phyloP scores from a whole-genome alignment of 495 filamentous ascomycete species.

The Xylaria palmicola region DNA sequence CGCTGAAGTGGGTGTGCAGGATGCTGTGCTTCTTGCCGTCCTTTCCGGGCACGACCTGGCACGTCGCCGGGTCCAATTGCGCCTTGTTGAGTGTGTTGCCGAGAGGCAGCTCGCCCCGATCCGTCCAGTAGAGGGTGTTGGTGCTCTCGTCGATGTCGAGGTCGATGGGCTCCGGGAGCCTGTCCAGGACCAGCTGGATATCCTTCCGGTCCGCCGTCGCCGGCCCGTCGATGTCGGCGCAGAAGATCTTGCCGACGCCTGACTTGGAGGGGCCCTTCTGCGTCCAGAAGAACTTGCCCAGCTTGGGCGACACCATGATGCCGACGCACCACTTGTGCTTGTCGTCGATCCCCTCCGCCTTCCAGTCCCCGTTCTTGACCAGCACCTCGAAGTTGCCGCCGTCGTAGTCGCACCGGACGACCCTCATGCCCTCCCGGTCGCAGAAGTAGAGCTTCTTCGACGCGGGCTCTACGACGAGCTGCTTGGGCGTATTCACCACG shows the following conservation, averaged over 20 bases:
- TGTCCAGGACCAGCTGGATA: constrained; percentile 41
- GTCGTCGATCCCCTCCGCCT: constrained; percentile 8
- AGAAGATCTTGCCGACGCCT: constrained; percentile 46
- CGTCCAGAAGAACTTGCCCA: constrained; percentile 53
- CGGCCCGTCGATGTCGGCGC: constrained; percentile 26
- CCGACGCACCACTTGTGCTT: constrained; percentile 53
- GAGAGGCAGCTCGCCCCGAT: constrained; percentile 50
- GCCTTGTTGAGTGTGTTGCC: constrained; percentile 48
- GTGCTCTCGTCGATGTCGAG: constrained; percentile 45
- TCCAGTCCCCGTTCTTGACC: constrained; percentile 32
- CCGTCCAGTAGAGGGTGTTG: constrained; percentile 53
- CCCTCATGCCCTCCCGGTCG: constrained; percentile 54
- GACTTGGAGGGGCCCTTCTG: constrained; percentile 55
- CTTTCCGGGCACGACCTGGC: too few relatives aligned
- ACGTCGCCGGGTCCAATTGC: neutral
- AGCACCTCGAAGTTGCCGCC: constrained; percentile 45
- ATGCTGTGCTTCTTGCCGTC: too few relatives aligned
- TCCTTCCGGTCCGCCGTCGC: constrained; percentile 29
- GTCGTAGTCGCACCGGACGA: constrained; percentile 48
- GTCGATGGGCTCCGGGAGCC: constrained; percentile 56
- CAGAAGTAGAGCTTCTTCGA: constrained; percentile 46
- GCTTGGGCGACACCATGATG: constrained; percentile 40
- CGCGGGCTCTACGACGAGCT: constrained; percentile 36
- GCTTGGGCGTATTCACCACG: constrained; percentile 50
- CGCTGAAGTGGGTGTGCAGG: neutral